A percentile compares a stretch with the other conserved stretches of the same genome.
These are phyloP conservation scores for Hypoxylon sp. DNA, from an alignment of 2,329 filamentous ascomycete genomes.

Conservation along the genomic window DNA sequence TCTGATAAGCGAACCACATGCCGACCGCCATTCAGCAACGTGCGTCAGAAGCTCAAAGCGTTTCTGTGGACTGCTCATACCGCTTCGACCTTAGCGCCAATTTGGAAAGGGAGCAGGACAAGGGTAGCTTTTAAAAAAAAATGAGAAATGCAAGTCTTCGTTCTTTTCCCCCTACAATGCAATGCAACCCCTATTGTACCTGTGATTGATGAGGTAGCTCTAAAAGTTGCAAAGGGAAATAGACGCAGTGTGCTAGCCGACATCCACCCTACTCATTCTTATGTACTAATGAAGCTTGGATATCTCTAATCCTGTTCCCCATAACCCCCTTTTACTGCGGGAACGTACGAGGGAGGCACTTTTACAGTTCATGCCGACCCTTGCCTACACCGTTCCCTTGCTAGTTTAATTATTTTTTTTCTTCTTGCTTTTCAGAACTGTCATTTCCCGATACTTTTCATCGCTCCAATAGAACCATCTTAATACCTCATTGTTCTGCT, in stretches of 20 bases:
- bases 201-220: not conserved
- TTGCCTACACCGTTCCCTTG: constrained; percentile 31
- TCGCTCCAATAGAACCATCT: constrained; percentile 4
- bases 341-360: constrained; percentile 3
- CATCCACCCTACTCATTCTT: not conserved
- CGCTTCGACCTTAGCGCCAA: constrained; percentile 31
- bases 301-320: not conserved
- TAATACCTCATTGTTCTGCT: constrained; percentile 29
- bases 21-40: constrained; percentile 27
- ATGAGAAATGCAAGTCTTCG: not conserved
- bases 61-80: constrained; percentile 36
- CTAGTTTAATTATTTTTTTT: constrained; percentile 19
- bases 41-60: constrained; percentile 26
- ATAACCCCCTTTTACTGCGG: constrained; percentile 6
- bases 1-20: constrained; percentile 38
- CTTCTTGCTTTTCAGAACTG: constrained; percentile 12
- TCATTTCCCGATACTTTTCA: constrained; percentile 17
- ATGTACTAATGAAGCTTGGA: not conserved
- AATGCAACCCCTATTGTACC: constrained; percentile 20
- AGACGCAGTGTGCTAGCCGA: not conserved
- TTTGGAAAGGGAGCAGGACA: constrained; percentile 22
- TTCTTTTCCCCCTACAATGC: constrained; percentile 6
- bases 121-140: constrained; percentile 18
- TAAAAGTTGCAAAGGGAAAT: not conserved
- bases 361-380: constrained; percentile 29